Base-by-base conservation (phyloP, 2,329 filamentous ascomycete genomes). In the Cadophora malorum region DNA sequence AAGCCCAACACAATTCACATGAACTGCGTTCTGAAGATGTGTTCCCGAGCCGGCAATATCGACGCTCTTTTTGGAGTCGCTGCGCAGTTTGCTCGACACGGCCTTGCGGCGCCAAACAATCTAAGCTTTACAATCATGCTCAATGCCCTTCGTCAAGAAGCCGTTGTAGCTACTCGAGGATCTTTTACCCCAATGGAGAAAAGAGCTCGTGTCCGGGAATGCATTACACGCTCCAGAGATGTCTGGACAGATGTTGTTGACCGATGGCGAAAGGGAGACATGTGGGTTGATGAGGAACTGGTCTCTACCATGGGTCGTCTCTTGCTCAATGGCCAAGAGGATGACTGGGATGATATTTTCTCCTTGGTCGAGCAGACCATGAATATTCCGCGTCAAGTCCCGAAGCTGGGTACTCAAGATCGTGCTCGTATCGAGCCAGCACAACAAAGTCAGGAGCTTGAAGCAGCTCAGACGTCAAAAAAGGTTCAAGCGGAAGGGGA, bases 21-120 rank as follows among this genome's bases (percentile, higher is more conserved):
- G 70, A 99, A 99, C 77, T 92, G 94, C 10, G 88, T 94, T n/a
- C 82, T 99, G 55, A 88, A 90, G 67, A 91, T 96, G 9, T 98
- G 94, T 78, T 86, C 90, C 59, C 85, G 88, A 67, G 90, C 91
- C 4, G 79, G 84, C 14, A 90, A 97, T 76, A 84, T 97, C 78
- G 93, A 97, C 72, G 87, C 90, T 19, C 81, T 98, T 73, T 97
- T 96, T 84, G 85, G 86, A 65, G 85, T 97, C 71, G 87, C 90
- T 53, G 85, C 88, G n/a, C 88, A 89, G 38, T 85, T 95, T 67
- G 90, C 94, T 19, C 85, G 89, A 16, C 80, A 78, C 10, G 90
- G 88, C 0, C 77, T 84, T 0, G 85, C 87, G 38, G 82, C 89
- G 21, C 90, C 94, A 3, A 87, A 96, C 79, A 79, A 83, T 71